Conservation (phyloP, 306 rosid genomes). For the Canavalia ensiformis region DNA sequence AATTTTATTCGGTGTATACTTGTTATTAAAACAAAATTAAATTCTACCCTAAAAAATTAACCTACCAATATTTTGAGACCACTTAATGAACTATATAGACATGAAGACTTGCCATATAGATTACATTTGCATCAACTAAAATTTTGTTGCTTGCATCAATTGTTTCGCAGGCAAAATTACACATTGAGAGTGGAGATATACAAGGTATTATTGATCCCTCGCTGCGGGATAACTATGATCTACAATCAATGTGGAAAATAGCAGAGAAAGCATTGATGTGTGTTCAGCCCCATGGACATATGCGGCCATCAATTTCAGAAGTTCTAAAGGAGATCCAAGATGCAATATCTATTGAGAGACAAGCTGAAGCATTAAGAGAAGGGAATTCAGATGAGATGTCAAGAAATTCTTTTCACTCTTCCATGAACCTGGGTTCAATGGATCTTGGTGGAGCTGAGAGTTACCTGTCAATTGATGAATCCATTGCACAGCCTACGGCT, state of each 20-base stretch:
- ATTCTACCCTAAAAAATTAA: neutral
- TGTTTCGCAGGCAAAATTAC: slow-evolving; percentile 77
- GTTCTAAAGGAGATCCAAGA: slow-evolving; percentile 98
- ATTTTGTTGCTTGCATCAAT: slow-evolving; percentile 15
- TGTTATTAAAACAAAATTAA: neutral
- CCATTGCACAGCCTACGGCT: slow-evolving; percentile 79
- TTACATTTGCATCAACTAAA: slow-evolving; percentile 6
- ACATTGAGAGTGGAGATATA: slow-evolving; percentile 95
- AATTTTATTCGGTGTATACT: neutral
- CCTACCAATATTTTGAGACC: neutral
- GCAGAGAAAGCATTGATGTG: slow-evolving; percentile 99
- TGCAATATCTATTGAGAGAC: slow-evolving; percentile 83
- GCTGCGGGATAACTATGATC: slow-evolving; percentile 68
- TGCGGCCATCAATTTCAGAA: slow-evolving; percentile 94
- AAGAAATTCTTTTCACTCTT: slow-evolving; percentile 75
- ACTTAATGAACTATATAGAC: neutral
- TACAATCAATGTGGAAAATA: slow-evolving; percentile 98
- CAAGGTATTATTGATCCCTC: slow-evolving; percentile 93
- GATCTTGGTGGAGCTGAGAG: slow-evolving; percentile 76
- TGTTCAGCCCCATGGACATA: slow-evolving; percentile 85
- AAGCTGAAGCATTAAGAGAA: slow-evolving; percentile 58
- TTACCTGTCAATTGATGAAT: slow-evolving; percentile 78
- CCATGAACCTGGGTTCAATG: slow-evolving; percentile 69
- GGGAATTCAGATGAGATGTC: slow-evolving; percentile 79
- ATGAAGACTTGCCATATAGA: neutral